phyloP scores from a whole-genome alignment of 148 eudicot genomes.

The Heliosperma pusillum region DNA sequence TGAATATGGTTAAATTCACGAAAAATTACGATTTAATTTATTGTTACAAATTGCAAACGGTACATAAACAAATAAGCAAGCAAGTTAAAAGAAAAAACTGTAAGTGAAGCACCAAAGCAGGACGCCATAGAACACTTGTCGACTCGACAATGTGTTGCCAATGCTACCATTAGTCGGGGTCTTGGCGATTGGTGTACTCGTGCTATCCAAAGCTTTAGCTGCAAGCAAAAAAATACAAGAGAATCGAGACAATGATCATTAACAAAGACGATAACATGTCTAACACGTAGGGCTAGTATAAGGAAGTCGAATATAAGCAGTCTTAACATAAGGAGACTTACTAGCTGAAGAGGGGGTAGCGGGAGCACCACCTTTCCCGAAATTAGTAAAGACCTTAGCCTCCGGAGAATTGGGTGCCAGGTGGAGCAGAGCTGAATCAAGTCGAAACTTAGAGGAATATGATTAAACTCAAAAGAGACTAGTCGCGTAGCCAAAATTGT shows the following conservation, averaged over 20 bases:
- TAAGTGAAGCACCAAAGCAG: constrained; percentile 20
- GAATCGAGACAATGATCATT: neutral
- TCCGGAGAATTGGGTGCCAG: constrained; percentile 73
- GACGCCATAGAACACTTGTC: constrained; percentile 28
- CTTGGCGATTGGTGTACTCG: constrained; percentile 25
- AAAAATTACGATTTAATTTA: no score
- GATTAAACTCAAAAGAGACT: no score
- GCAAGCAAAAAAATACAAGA: neutral
- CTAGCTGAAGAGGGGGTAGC: neutral
- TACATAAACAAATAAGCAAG: neutral
- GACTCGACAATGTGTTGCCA: constrained; percentile 29
- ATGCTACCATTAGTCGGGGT: constrained; percentile 34
- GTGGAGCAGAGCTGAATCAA: constrained; percentile 55
- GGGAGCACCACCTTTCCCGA: constrained; percentile 31
- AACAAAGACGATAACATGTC: no score
- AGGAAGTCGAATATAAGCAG: neutral
- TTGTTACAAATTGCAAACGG: neutral
- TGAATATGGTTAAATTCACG: no score
- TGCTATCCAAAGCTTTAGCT: constrained; percentile 28
- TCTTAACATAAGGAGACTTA: neutral
- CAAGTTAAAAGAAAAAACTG: constrained; percentile 11
- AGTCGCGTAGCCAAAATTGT: no score
- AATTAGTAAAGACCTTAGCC: constrained; percentile 66
- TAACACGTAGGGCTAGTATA: no score
- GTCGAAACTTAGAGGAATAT: no score